phyloP scores from a whole-genome alignment of 192 early-diverging fungal genomes.

The Podila horticola region DNA sequence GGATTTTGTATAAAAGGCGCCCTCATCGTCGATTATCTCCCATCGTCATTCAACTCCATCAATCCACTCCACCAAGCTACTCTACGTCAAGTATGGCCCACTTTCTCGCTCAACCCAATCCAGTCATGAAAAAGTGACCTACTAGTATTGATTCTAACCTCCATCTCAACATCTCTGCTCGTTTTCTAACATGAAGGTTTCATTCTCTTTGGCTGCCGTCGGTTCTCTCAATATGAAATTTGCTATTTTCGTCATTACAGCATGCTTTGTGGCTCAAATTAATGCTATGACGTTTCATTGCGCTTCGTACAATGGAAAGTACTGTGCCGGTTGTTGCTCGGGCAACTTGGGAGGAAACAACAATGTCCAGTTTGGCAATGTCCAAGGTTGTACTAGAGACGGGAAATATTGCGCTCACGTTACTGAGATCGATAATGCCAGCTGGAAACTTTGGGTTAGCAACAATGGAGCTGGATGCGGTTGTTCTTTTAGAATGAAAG shows the following conservation, averaged over 20 bases:
- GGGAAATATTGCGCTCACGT: slow-evolving; percentile 4
- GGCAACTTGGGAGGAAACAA: slow-evolving; percentile 12
- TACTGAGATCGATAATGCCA: background rate
- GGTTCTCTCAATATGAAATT: slow-evolving; percentile 5
- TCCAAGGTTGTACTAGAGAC: slow-evolving; percentile 8
- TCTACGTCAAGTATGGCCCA: background rate
- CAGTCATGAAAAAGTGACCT: slow-evolving; percentile 2
- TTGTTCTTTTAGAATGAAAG: slow-evolving; percentile 3
- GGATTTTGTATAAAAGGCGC: slow-evolving; percentile 6
- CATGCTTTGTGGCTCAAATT: slow-evolving; percentile 3
- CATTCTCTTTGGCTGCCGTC: background rate
- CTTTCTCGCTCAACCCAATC: background rate
- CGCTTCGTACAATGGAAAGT: slow-evolving; percentile 12
- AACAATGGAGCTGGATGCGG: slow-evolving; percentile 9
- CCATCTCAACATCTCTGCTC: slow-evolving; percentile 1
- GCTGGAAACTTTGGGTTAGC: slow-evolving; percentile 4
- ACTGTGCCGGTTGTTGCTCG: background rate
- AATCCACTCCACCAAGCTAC: slow-evolving; percentile 4
- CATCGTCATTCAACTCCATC: background rate
- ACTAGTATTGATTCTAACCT: slow-evolving; percentile 4
- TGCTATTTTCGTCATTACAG: background rate
- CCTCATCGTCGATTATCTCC: slow-evolving; percentile 1
- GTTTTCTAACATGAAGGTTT: slow-evolving; percentile 3
- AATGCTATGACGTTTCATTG: slow-evolving; percentile 8
- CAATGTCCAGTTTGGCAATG: slow-evolving; percentile 7